Percentiles rank a stretch among this genome's conserved stretches.
Conservation (phyloP, 768 basidiomycete genomes). For the Boletus subparvulus region DNA sequence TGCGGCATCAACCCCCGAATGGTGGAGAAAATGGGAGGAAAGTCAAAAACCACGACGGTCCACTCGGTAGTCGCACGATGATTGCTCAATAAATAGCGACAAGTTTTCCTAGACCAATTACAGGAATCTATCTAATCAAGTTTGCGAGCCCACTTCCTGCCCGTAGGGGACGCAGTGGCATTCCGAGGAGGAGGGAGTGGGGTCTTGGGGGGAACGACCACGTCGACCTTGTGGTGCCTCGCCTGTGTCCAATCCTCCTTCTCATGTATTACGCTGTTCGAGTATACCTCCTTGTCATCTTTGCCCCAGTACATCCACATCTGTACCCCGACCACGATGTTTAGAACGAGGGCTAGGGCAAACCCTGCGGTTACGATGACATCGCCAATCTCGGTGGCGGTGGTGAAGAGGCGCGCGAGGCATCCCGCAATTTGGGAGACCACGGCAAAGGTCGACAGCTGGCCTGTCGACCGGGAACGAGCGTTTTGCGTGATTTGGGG, state of each 20-base stretch:
- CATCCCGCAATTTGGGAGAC: slow-evolving; percentile 86
- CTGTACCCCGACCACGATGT: slow-evolving; percentile 80
- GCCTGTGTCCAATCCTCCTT: slow-evolving; percentile 30
- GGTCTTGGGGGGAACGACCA: slow-evolving; percentile 43
- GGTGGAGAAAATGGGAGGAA: slow-evolving; percentile 34
- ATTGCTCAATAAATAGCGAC: slow-evolving; percentile 20
- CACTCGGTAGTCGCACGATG: not conserved
- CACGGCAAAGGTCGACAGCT: slow-evolving; percentile 92
- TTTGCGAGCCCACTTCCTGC: slow-evolving; percentile 73
- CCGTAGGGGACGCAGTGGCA: slow-evolving; percentile 44
- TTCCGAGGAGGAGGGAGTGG: slow-evolving; percentile 45
- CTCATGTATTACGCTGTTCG: slow-evolving; percentile 24
- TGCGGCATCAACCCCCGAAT: slow-evolving; percentile 22
- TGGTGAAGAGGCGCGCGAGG: slow-evolving; percentile 91
- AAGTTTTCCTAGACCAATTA: slow-evolving; percentile 11
- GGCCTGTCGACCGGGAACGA: slow-evolving; percentile 77
- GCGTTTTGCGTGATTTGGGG: slow-evolving; percentile 90
- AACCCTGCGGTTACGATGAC: slow-evolving; percentile 79
- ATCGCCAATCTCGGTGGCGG: slow-evolving; percentile 86
- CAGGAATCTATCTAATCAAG: slow-evolving; percentile 50
- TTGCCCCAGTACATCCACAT: slow-evolving; percentile 83
- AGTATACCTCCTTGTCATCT: slow-evolving; percentile 36
- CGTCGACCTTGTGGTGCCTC: slow-evolving; percentile 37
- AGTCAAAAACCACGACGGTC: slow-evolving; percentile 16
- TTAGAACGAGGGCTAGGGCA: slow-evolving; percentile 76